phyloP scores from a whole-genome alignment of 2,329 filamentous ascomycete genomes.

The Xylariales sp. region DNA sequence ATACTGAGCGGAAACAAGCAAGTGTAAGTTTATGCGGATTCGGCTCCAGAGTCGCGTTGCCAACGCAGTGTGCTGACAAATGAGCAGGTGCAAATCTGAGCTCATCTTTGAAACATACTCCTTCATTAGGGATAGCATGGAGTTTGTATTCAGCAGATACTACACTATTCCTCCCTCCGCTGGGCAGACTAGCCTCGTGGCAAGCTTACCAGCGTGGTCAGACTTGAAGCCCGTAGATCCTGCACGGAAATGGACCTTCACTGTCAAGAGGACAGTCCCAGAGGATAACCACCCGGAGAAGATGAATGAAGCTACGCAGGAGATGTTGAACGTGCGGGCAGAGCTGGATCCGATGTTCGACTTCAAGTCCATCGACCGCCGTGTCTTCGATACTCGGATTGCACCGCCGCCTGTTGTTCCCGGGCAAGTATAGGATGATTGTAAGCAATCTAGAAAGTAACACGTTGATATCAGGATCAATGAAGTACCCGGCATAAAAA shows the following conservation, averaged over 20 bases:
- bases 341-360: slow-evolving; percentile 85
- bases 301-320: slow-evolving; percentile 49
- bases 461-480: too few relatives aligned
- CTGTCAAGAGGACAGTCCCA: slow-evolving; percentile 47
- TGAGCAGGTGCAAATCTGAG: slow-evolving; percentile 48
- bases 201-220: slow-evolving; percentile 41
- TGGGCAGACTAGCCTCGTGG: slow-evolving; percentile 17
- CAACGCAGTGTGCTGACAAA: too few relatives aligned
- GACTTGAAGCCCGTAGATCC: slow-evolving; percentile 43
- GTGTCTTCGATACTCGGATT: slow-evolving; percentile 24
- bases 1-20: slow-evolving; percentile 49
- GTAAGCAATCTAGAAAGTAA: too few relatives aligned
- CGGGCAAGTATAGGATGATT: too few relatives aligned
- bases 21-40: slow-evolving; percentile 40
- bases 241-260: slow-evolving; percentile 51
- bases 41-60: too few relatives aligned
- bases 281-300: slow-evolving; percentile 56
- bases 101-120: slow-evolving; percentile 48
- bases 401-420: slow-evolving; percentile 12
- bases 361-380: slow-evolving; percentile 66
- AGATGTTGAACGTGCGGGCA: slow-evolving; percentile 44
- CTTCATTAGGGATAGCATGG: slow-evolving; percentile 50
- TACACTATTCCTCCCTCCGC: slow-evolving; percentile 31
- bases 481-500: too few relatives aligned
- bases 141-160: slow-evolving; percentile 47